phyloP scores from a whole-genome alignment of 1,284 basidiomycete genomes.

The Puccinia novopanici region DNA sequence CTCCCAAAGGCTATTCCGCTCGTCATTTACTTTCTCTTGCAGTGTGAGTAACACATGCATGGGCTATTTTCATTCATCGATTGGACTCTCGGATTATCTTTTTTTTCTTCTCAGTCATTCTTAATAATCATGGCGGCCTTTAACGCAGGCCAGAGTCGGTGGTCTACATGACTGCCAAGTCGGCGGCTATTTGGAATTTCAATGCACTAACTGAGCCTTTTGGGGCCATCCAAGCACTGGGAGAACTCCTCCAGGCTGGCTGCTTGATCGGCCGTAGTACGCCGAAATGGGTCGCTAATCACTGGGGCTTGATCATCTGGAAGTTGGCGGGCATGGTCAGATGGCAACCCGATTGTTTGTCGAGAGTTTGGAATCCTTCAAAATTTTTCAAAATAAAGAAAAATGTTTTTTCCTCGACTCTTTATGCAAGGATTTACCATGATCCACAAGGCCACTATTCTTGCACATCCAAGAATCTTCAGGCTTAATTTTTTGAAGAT shows the following conservation, averaged over 20 bases:
- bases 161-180: slow-evolving; percentile 43
- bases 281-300: slow-evolving; percentile 44
- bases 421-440: too few relatives aligned
- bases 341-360: slow-evolving; percentile 37
- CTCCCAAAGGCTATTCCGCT: slow-evolving; percentile 38
- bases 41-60: slow-evolving; percentile 30
- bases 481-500: not conserved
- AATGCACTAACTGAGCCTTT: slow-evolving; percentile 44
- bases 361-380: slow-evolving; percentile 36
- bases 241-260: slow-evolving; percentile 30
- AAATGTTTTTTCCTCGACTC: too few relatives aligned
- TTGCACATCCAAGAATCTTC: too few relatives aligned
- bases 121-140: slow-evolving; percentile 6
- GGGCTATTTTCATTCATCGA: not conserved
- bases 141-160: slow-evolving; percentile 42
- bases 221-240: slow-evolving; percentile 41
- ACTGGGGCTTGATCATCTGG: slow-evolving; percentile 45
- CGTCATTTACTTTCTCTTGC: slow-evolving; percentile 43
- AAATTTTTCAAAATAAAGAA: too few relatives aligned
- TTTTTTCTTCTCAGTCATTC: not conserved
- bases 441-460: too few relatives aligned
- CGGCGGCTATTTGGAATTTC: slow-evolving; percentile 40
- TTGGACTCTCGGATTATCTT: not conserved
- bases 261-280: slow-evolving; percentile 7
- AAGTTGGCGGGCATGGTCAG: slow-evolving; percentile 37